phyloP scores from a whole-genome alignment of 75 land plant species.

The Selaginella tamariscina region DNA sequence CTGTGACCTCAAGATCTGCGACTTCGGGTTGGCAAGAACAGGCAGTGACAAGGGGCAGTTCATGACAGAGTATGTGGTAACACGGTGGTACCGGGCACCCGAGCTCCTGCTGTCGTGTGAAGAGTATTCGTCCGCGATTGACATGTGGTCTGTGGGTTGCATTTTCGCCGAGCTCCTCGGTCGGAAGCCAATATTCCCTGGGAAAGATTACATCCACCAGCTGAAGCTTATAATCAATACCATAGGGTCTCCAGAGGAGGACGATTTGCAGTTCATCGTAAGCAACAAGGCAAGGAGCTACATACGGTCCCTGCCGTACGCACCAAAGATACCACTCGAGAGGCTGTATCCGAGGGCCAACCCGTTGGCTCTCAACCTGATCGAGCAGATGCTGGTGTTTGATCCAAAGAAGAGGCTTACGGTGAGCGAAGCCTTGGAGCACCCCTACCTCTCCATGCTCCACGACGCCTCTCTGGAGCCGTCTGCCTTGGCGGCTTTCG shows the following conservation, averaged over 20 bases:
- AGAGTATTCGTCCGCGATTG: background rate
- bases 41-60: slow-evolving; percentile 60
- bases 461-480: slow-evolving; percentile 2
- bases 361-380: slow-evolving; percentile 16
- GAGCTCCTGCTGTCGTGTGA: slow-evolving; percentile 48
- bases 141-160: slow-evolving; percentile 16
- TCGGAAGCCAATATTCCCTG: slow-evolving; percentile 23
- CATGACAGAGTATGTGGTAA: slow-evolving; percentile 96
- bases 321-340: slow-evolving; percentile 15
- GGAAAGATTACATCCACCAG: slow-evolving; percentile 9
- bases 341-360: slow-evolving; percentile 17
- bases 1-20: slow-evolving; percentile 92
- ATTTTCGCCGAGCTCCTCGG: slow-evolving; percentile 30
- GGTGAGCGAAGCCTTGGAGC: background rate
- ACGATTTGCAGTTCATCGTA: slow-evolving; percentile 1
- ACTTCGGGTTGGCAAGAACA: slow-evolving; percentile 91
- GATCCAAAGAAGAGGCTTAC: background rate
- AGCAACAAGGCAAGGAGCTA: slow-evolving; percentile 7
- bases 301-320: background rate
- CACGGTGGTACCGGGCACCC: slow-evolving; percentile 96
- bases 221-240: slow-evolving; percentile 7
- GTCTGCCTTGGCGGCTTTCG: background rate
- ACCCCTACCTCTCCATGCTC: slow-evolving; percentile 6
- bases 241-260: background rate
- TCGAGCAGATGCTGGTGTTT: slow-evolving; percentile 11